phyloP scores from a whole-genome alignment of 176 grass and related monocot species.

The Cenchrus fungigraminus region DNA sequence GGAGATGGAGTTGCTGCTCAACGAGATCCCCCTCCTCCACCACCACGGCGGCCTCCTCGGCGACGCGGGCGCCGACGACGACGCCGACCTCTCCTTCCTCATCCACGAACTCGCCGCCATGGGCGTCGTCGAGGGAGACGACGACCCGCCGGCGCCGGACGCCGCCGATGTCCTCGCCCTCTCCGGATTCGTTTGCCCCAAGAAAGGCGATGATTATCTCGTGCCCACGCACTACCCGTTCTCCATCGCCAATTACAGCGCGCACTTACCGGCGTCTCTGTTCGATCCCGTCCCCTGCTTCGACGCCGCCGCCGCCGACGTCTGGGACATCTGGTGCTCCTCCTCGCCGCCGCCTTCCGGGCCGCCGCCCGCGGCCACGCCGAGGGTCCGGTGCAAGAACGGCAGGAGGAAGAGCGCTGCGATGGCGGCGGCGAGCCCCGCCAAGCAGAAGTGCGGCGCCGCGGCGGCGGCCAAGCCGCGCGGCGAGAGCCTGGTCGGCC shows the following conservation, averaged over 20 bases:
- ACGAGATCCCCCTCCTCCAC: constrained; percentile 67
- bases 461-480: constrained; percentile 31
- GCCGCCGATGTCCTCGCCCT: not conserved
- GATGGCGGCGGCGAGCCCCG: constrained; percentile 24
- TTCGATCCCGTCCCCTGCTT: constrained; percentile 39
- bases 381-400: constrained; percentile 40
- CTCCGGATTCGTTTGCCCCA: not conserved
- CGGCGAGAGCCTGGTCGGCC: constrained; percentile 49
- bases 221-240: constrained; percentile 28
- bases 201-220: constrained; percentile 19
- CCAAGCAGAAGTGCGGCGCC: constrained; percentile 23
- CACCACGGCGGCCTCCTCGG: constrained; percentile 42
- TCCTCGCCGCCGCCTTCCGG: not conserved
- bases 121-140: constrained; percentile 45
- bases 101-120: constrained; percentile 44
- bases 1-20: constrained; percentile 85
- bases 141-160: constrained; percentile 9
- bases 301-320: not conserved
- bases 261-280: not conserved
- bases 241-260: constrained; percentile 15
- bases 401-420: constrained; percentile 40
- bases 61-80: not conserved
- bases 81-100: constrained; percentile 35
- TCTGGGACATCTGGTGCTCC: constrained; percentile 24
- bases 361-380: not conserved